These are phyloP conservation scores for Termitomyces sp. DNA, from an alignment of 768 basidiomycete genomes.

Conservation along the genomic window DNA sequence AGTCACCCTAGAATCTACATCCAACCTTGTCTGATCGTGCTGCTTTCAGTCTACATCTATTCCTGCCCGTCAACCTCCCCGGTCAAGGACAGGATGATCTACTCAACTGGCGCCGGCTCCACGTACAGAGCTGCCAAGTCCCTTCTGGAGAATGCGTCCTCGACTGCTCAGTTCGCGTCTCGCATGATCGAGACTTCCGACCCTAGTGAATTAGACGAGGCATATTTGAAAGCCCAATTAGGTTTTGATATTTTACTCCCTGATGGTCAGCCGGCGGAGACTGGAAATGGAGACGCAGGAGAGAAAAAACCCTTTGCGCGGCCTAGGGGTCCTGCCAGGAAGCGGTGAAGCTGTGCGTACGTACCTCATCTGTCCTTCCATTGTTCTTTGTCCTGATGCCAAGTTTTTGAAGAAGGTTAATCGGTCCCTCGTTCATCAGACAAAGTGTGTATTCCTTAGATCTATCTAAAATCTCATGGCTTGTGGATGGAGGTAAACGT, in stretches of 20 bases:
- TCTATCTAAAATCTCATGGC: not conserved
- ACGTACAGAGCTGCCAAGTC: slow-evolving; percentile 54
- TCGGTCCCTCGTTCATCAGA: no score
- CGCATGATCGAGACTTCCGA: slow-evolving; percentile 84
- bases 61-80: slow-evolving; percentile 80
- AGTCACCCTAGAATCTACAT: not conserved
- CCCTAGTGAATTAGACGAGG: slow-evolving; percentile 63
- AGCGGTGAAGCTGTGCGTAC: slow-evolving; percentile 23
- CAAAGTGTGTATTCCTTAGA: not conserved
- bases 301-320: slow-evolving; percentile 55
- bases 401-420: no score
- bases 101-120: slow-evolving; percentile 63
- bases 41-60: slow-evolving; percentile 74
- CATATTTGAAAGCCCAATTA: slow-evolving; percentile 56
- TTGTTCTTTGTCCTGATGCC: not conserved
- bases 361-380: not conserved
- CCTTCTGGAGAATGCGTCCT: slow-evolving; percentile 37
- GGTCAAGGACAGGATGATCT: slow-evolving; percentile 85
- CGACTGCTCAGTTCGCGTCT: slow-evolving; percentile 34
- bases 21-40: slow-evolving; percentile 22
- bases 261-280: not conserved
- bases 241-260: slow-evolving; percentile 16
- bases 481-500: not conserved
- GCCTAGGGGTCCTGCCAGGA: slow-evolving; percentile 65
- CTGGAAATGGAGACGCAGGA: slow-evolving; percentile 5